Conservation (phyloP, 495 filamentous ascomycete species). For the Penicillium arizonense region DNA sequence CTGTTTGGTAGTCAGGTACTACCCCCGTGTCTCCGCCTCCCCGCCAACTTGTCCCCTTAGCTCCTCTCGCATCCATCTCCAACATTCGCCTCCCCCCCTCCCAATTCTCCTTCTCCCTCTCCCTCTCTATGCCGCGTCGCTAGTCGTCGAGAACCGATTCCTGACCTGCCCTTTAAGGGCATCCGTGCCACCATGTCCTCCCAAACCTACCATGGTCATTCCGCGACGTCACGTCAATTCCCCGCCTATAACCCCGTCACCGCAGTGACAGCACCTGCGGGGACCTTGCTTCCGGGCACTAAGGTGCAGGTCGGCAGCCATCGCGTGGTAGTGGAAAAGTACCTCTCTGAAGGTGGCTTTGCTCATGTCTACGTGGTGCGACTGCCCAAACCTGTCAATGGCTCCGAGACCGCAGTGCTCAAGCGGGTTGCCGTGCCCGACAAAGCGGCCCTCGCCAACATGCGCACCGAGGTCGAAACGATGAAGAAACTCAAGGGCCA, state of each 20-base stretch:
- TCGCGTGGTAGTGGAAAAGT: constrained; percentile 94
- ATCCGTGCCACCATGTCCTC: constrained; percentile 34
- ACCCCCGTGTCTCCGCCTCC: constrained; percentile 20
- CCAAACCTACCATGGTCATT: constrained; percentile 32
- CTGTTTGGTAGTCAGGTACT: constrained; percentile 26
- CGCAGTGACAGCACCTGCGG: constrained; percentile 62
- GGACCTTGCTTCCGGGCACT: constrained; percentile 89
- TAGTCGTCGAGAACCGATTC: constrained; percentile 12
- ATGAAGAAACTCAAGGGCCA: constrained; percentile 99
- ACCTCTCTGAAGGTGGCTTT: constrained; percentile 97
- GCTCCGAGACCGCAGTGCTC: constrained; percentile 81
- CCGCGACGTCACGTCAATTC: constrained; percentile 30
- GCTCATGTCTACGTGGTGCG: constrained; percentile 97
- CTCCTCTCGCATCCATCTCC: constrained; percentile 22
- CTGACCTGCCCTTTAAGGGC: constrained; percentile 28
- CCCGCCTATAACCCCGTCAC: constrained; percentile 40
- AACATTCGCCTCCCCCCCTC: not conserved
- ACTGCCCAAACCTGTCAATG: constrained; percentile 72
- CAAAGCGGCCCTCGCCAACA: constrained; percentile 86
- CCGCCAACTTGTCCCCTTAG: constrained; percentile 25
- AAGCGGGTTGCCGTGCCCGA: constrained; percentile 98
- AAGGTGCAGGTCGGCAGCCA: constrained; percentile 94
- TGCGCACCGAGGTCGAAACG: constrained; percentile 98
- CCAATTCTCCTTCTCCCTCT: constrained; percentile 5
- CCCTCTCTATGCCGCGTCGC: constrained; percentile 27